Evolutionary conservation across 2,329 filamentous ascomycete species (phyloP).

Genomic region (Aureobasidium sp.): DNA sequence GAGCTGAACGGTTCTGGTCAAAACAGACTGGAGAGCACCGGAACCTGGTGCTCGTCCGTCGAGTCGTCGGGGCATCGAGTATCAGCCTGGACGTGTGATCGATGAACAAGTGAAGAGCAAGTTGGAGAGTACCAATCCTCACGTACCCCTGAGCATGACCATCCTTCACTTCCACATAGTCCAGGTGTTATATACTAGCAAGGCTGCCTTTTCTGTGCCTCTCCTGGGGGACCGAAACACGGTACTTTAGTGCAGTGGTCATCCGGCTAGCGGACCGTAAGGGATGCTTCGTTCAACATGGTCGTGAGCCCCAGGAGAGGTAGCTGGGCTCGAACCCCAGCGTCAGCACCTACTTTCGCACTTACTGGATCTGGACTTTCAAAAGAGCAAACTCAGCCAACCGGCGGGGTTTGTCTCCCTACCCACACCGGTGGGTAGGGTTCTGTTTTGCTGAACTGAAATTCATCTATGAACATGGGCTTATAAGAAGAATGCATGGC

Average conservation of each 20-base stretch:
- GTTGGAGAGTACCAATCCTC: not conserved
- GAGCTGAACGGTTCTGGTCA: not conserved
- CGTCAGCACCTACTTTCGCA: not conserved
- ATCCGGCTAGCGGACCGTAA: not conserved
- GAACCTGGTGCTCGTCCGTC: not conserved
- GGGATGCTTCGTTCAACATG: not conserved
- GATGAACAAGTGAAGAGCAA: not conserved
- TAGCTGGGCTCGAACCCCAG: not conserved
- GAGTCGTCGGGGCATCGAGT: not conserved
- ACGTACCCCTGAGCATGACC: not conserved
- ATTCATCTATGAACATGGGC: no score
- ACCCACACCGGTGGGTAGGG: not conserved
- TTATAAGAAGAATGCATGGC: not conserved
- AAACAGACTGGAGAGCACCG: not conserved
- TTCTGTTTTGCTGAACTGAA: not conserved
- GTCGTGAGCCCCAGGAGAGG: not conserved
- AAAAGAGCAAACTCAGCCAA: constrained; percentile 2
- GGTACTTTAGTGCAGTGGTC: not conserved
- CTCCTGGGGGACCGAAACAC: not conserved
- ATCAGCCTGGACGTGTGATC: not conserved
- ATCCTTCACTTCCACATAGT: not conserved
- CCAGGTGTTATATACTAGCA: not conserved
- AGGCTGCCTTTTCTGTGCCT: not conserved
- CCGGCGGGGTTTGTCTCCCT: not conserved
- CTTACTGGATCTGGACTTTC: not conserved